Base-by-base conservation (phyloP, 441 rosid species). In the Eutrema salsugineum region DNA sequence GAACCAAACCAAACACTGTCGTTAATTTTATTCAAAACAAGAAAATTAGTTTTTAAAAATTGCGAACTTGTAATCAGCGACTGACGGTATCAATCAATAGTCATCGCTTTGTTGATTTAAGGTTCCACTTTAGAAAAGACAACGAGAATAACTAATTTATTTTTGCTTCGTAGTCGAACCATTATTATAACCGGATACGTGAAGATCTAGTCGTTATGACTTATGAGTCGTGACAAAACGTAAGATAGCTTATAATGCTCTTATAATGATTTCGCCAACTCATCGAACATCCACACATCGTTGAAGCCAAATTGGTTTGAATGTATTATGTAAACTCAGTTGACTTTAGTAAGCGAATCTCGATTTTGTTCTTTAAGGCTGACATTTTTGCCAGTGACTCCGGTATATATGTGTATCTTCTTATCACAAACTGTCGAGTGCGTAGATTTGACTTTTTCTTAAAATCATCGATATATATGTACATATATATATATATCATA, bases 391-490 rank as follows among this genome's bases (percentile, higher is more conserved):
- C 60, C 51, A 36, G 39, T 44, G 58, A 16, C 19, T 55, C 42
- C 12, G 35, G 53, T 47, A 7, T n/a, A n/a, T n/a, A n/a, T 63
- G 36, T 17, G 11, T 16, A 62, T 70, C 43, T 39, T 44, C 8
- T 27, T 51, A 43, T 51, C n/a, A 32, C 58, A 63, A 3, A 44
- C 63, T 44, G 16, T 73, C 8, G 66, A 66, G 60, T 46, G 43
- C 77, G 38, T 40, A 74, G 33, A 42, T 74, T 66, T 73, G 73
- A 74, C 73, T 59, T 73, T 48, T 73, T 40, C 38, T 47, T 57
- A 8, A n/a, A 67, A 49, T 28, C n/a, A 15, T 53, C 33, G 50
- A n/a, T 60, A 43, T 60, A 50, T 33, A 15, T 51, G 38, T 74
- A 60, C n/a, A n/a, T n/a, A n/a, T n/a, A n/a, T 60, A 43, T 60